These are phyloP conservation scores for Tricholoma sp. DNA, from an alignment of 768 basidiomycete genomes.

Conservation along the genomic window DNA sequence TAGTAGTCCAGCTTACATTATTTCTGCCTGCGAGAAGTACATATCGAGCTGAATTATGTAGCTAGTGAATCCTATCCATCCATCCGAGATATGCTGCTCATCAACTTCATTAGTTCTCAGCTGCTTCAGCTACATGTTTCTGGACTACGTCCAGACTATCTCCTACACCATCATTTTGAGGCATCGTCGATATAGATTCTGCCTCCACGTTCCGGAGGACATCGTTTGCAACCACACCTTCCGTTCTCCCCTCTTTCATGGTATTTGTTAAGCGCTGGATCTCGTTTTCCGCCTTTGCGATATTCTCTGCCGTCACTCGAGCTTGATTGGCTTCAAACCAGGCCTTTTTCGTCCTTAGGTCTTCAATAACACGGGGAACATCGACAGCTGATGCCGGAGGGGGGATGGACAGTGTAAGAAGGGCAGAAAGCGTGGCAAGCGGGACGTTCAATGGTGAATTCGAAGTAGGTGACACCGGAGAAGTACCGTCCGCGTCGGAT, in stretches of 20 bases:
- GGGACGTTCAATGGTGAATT: slow-evolving; percentile 61
- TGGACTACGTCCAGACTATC: slow-evolving; percentile 33
- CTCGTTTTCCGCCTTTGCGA: slow-evolving; percentile 74
- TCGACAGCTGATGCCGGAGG: slow-evolving; percentile 77
- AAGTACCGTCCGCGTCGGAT: slow-evolving; percentile 28
- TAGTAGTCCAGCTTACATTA: slow-evolving; percentile 12
- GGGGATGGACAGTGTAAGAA: slow-evolving; percentile 84
- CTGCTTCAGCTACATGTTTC: slow-evolving; percentile 25
- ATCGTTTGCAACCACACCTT: slow-evolving; percentile 21
- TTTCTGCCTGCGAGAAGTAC: slow-evolving; percentile 8
- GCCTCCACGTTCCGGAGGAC: slow-evolving; percentile 27
- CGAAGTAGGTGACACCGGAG: slow-evolving; percentile 20
- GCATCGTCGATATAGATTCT: slow-evolving; percentile 43
- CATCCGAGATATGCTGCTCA: neutral
- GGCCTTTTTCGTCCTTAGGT: slow-evolving; percentile 88
- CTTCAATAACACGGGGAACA: slow-evolving; percentile 78
- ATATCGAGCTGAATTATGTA: slow-evolving; percentile 4
- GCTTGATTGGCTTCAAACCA: slow-evolving; percentile 95
- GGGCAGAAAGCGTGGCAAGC: slow-evolving; percentile 80
- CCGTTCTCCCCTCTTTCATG: slow-evolving; percentile 31
- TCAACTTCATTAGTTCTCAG: slow-evolving; percentile 13
- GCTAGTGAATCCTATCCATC: slow-evolving; percentile 4
- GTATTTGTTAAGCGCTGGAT: slow-evolving; percentile 54
- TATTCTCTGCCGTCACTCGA: slow-evolving; percentile 70
- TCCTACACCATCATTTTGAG: slow-evolving; percentile 32